Percentiles rank a stretch among this genome's conserved stretches.
phyloP scores from a whole-genome alignment of 2,329 filamentous ascomycete species.

The Massarina eburnea region DNA sequence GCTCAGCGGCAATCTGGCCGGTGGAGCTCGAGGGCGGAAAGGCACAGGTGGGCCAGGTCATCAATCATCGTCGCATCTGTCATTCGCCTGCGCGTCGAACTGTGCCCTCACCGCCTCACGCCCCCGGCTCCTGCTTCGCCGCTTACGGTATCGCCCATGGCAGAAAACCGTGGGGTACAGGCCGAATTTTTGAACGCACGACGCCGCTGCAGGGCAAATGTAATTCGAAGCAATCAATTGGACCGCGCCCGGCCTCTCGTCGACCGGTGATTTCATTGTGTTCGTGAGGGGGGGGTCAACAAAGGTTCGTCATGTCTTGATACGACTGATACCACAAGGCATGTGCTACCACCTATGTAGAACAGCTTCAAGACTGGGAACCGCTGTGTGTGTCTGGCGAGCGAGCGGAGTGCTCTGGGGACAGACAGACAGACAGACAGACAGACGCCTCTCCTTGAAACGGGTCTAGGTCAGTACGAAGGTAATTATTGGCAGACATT shows the following conservation, averaged over 20 bases:
- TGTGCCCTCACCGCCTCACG: slow-evolving; percentile 22
- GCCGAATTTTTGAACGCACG: slow-evolving; percentile 33
- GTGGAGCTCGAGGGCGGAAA: slow-evolving; percentile 33
- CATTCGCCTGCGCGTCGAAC: slow-evolving; percentile 24
- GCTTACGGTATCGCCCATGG: slow-evolving; percentile 28
- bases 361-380: slow-evolving; percentile 18
- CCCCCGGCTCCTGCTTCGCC: slow-evolving; percentile 18
- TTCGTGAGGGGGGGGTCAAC: slow-evolving; percentile 10
- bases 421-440: slow-evolving; percentile 5
- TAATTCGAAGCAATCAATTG: slow-evolving; percentile 17
- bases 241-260: slow-evolving; percentile 3
- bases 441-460: slow-evolving; percentile 23
- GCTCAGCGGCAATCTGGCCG: slow-evolving; percentile 34
- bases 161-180: slow-evolving; percentile 43
- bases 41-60: slow-evolving; percentile 19
- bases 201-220: slow-evolving; percentile 26
- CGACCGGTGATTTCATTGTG: slow-evolving; percentile 19
- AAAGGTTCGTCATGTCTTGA: slow-evolving; percentile 21
- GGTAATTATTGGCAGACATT: too few relatives aligned
- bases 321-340: too few relatives aligned
- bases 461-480: slow-evolving; percentile 30
- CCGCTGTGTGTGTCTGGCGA: slow-evolving; percentile 19
- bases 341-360: slow-evolving; percentile 26
- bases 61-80: slow-evolving; percentile 6
- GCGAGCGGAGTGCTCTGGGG: slow-evolving; percentile 19